A percentile compares a stretch with the other conserved stretches of the same genome.
These are phyloP conservation scores for Suhomyces faveliae DNA, from an alignment of 805 yeast genomes.

Conservation along the genomic window DNA sequence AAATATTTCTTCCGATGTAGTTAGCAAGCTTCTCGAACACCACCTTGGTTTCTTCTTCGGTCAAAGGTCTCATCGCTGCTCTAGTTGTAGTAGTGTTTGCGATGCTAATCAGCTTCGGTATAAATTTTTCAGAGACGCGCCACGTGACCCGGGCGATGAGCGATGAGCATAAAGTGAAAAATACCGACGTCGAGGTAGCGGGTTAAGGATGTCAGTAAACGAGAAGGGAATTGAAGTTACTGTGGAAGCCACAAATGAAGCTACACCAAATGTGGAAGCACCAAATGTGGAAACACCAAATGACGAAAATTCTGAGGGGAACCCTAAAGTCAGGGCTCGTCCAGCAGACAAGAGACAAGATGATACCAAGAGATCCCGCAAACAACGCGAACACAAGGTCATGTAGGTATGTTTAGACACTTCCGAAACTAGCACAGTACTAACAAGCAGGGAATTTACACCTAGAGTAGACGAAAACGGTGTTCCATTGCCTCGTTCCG, in stretches of 20 bases:
- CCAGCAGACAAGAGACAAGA: conserved; percentile 19
- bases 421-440: conserved; percentile 1
- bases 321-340: no score
- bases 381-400: conserved; percentile 36
- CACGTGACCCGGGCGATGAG: neutral
- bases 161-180: neutral
- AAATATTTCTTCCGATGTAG: conserved; percentile 94
- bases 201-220: neutral
- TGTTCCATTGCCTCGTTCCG: conserved; percentile 53
- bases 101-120: neutral
- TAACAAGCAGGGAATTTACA: conserved; percentile 28
- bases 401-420: conserved; percentile 56
- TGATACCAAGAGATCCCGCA: conserved; percentile 20
- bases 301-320: no score
- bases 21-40: conserved; percentile 95
- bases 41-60: conserved; percentile 95
- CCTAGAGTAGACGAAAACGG: conserved; percentile 62
- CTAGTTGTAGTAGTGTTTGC: neutral
- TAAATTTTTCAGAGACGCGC: conserved; percentile 6
- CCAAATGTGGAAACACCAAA: no score
- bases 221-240: neutral
- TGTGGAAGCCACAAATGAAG: neutral
- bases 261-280: neutral
- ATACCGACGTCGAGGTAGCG: neutral
- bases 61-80: conserved; percentile 77